Evolutionary conservation across 345 rosid genomes (phyloP), one percentile per base, ranked within the genome.

Genomic region (Citrus maxima): DNA sequence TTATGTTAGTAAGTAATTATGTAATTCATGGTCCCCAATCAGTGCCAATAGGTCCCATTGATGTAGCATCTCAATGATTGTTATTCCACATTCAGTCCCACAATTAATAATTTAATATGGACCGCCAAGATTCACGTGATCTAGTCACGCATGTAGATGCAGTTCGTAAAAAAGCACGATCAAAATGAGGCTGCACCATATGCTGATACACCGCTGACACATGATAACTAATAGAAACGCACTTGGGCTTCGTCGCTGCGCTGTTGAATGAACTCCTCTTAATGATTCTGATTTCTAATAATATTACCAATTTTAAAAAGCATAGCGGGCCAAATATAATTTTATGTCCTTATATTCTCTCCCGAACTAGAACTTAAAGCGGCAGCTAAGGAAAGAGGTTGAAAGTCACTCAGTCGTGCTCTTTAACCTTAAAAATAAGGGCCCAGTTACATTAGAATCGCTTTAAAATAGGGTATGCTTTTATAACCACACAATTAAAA

Each of bases 401-500:
- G 7, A 35, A 35, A 35, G 37, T 35, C 37, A 35, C 1, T 35
- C 7, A 35, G 9, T 37, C 40, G 2, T 0, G 0, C 40, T 7
- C 9, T 7, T 7, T 37, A 37, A 37, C 2, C 0, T 37, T 6
- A 7, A 35, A 35, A 35, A 34, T 34, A 34, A 34, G 6, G 5
- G 35, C 4, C 0, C 5, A 32, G 0, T 32, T 32, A 0, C 1
- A 1, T 34, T 34, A 1, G 0, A 34, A 0, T 34, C 1, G 1
- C 1, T 34, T 5, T 35, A 5, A 5, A 5, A 0, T 35, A 35
- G 1, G 1, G 1, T 0, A 34, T 1, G 0, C 0, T 5, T 34
- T 34, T 7, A 5, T 5, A 34, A 34, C 0, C 1, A 35, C 0
- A 5, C 1, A 5, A 35, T 0, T 0, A 35, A 35, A 35, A 5